These are phyloP conservation scores for Ephemerocybe angulata DNA, from an alignment of 768 basidiomycete species.

Conservation along the genomic window DNA sequence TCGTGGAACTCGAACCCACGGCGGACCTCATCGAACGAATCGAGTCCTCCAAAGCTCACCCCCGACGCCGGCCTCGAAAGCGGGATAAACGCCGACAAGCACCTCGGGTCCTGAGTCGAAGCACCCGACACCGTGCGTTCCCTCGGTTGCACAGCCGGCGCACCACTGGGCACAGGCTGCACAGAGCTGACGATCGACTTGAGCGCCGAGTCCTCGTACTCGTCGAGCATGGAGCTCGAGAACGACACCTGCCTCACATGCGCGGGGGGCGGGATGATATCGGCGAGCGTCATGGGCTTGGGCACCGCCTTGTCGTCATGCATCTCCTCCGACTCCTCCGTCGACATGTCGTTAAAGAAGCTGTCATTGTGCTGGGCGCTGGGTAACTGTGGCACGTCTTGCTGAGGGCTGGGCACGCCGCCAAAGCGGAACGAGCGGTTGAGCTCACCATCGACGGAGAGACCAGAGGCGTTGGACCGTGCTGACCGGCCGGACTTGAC, in stretches of 20 bases:
- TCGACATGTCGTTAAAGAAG: neutral
- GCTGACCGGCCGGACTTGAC: no score
- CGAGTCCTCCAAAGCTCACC: constrained; percentile 67
- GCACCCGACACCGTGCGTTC: constrained; percentile 23
- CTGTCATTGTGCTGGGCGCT: constrained; percentile 17
- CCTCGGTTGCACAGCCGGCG: constrained; percentile 31
- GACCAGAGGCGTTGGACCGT: no score
- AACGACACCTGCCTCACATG: constrained; percentile 48
- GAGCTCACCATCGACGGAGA: constrained; percentile 65
- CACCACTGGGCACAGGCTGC: constrained; percentile 37
- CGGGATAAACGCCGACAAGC: constrained; percentile 7
- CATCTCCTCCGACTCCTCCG: neutral
- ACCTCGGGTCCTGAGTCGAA: neutral
- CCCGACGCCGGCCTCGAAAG: constrained; percentile 47
- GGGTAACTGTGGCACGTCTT: constrained; percentile 21
- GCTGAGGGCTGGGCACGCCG: constrained; percentile 32
- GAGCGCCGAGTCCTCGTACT: constrained; percentile 51
- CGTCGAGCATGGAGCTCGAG: constrained; percentile 32
- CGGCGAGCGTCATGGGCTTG: constrained; percentile 56
- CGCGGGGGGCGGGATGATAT: constrained; percentile 68
- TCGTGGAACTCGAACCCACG: constrained; percentile 72
- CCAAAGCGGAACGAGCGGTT: constrained; percentile 76
- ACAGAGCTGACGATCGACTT: constrained; percentile 57
- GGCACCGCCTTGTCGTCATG: no score
- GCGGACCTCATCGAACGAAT: constrained; percentile 75